Conservation (phyloP, 495 filamentous ascomycete genomes). For the Trichoderma reesei region DNA sequence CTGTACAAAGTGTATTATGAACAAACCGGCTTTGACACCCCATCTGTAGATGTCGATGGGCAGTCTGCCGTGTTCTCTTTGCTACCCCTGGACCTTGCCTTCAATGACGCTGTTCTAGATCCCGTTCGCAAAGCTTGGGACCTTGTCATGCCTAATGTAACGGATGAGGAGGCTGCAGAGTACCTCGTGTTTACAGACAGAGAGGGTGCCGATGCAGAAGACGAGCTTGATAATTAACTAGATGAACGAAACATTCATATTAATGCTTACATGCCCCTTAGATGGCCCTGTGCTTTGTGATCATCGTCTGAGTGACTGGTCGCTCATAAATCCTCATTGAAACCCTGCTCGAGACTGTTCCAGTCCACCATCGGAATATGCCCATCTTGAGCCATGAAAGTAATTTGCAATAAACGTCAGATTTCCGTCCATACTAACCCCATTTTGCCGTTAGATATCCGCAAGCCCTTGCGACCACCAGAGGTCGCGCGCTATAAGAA, state of each 20-base stretch:
- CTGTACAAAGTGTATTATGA: constrained; percentile 58
- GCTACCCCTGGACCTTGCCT: constrained; percentile 49
- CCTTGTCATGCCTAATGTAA: constrained; percentile 38
- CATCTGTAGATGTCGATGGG: constrained; percentile 18
- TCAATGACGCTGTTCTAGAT: constrained; percentile 57
- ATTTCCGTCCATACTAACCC: too few relatives aligned
- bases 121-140: constrained; percentile 56
- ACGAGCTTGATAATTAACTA: constrained; percentile 27
- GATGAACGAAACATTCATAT: neutral
- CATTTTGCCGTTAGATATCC: too few relatives aligned
- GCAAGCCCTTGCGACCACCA: too few relatives aligned
- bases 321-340: neutral
- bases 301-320: neutral
- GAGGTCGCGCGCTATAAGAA: too few relatives aligned
- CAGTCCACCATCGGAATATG: too few relatives aligned
- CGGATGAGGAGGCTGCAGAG: constrained; percentile 31
- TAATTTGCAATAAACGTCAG: too few relatives aligned
- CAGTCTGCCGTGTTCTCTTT: constrained; percentile 39
- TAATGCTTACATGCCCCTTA: too few relatives aligned
- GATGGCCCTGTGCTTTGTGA: neutral
- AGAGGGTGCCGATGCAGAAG: constrained; percentile 37
- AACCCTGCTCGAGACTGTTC: too few relatives aligned
- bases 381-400: too few relatives aligned
- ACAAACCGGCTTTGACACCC: constrained; percentile 25
- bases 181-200: constrained; percentile 62